Evolutionary conservation across 2,329 filamentous ascomycete genomes (phyloP).

Genomic region (Aspergillus glaucus): DNA sequence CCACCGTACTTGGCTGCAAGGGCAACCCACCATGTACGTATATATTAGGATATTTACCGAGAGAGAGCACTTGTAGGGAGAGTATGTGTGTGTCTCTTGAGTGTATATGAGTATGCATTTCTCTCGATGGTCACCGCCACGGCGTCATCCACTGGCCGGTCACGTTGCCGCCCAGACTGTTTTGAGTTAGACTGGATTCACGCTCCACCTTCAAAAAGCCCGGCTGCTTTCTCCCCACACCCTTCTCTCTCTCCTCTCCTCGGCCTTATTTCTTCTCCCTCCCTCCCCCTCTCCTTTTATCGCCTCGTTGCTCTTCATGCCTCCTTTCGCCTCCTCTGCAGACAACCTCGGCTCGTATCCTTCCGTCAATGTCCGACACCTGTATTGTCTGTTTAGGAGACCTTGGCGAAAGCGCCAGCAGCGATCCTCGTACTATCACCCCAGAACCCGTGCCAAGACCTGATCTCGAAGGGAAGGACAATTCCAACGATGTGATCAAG

Average conservation of each 20-base stretch:
- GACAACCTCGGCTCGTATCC: conserved; percentile 21
- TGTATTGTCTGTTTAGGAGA: conserved; percentile 69
- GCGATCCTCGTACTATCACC: conserved; percentile 42
- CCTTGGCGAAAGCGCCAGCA: conserved; percentile 54
- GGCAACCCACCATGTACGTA: not conserved
- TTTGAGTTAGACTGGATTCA: conserved; percentile 32
- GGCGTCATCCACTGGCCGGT: conserved; percentile 12
- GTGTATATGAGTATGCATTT: conserved; percentile 2
- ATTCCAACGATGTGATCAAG: conserved; percentile 18
- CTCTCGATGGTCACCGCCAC: conserved; percentile 1
- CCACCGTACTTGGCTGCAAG: conserved; percentile 2
- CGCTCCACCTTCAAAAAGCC: conserved; percentile 39
- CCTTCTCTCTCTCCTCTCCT: conserved; percentile 19
- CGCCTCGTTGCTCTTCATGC: conserved; percentile 33
- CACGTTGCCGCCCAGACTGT: conserved; percentile 32
- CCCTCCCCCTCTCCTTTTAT: conserved; percentile 19
- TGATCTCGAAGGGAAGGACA: conserved; percentile 27
- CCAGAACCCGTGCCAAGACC: conserved; percentile 38
- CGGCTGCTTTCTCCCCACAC: conserved; percentile 23
- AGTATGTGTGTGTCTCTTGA: not conserved
- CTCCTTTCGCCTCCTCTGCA: conserved; percentile 25
- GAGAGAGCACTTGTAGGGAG: no score
- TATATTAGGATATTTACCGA: no score
- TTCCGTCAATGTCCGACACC: conserved; percentile 55
- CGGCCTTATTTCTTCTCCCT: conserved; percentile 16